phyloP scores from a whole-genome alignment of 306 rosid species.

The Spatholobus suberectus region DNA sequence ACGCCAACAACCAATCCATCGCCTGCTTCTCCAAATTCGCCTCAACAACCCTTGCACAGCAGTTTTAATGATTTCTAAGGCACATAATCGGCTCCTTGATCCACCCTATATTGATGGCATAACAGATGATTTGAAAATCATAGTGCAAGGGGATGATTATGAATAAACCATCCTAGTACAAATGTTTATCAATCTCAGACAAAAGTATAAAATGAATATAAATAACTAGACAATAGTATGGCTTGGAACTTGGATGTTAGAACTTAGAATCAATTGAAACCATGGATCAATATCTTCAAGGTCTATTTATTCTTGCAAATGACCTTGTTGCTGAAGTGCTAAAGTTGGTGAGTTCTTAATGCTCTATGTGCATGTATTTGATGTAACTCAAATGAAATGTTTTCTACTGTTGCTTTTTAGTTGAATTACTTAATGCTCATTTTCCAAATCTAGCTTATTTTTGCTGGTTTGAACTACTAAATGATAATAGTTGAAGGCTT shows the following conservation, averaged over 20 bases:
- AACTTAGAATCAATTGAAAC: too few relatives aligned
- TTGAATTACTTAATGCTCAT: neutral
- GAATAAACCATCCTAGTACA: neutral
- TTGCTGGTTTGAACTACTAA: too few relatives aligned
- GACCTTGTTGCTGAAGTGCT: conserved; percentile 86
- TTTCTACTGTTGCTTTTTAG: conserved; percentile 10
- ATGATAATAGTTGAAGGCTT: too few relatives aligned
- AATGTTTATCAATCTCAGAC: neutral
- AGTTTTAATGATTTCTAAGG: too few relatives aligned
- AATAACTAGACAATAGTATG: neutral
- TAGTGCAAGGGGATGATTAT: too few relatives aligned
- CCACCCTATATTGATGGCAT: too few relatives aligned
- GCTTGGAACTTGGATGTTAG: too few relatives aligned
- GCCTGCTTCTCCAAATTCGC: conserved; percentile 75
- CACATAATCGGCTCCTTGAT: too few relatives aligned
- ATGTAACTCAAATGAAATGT: conserved; percentile 4
- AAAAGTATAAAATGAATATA: neutral
- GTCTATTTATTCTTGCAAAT: conserved; percentile 86
- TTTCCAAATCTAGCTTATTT: conserved; percentile 29
- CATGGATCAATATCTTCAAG: conserved; percentile 97
- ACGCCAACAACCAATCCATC: conserved; percentile 77
- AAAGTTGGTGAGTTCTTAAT: conserved; percentile 72
- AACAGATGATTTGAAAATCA: too few relatives aligned
- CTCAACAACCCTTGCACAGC: conserved; percentile 65
- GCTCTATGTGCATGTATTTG: conserved; percentile 29